These are phyloP conservation scores for Botryosphaeria dothidea DNA, from an alignment of 2,329 filamentous ascomycete genomes.

Conservation along the genomic window DNA sequence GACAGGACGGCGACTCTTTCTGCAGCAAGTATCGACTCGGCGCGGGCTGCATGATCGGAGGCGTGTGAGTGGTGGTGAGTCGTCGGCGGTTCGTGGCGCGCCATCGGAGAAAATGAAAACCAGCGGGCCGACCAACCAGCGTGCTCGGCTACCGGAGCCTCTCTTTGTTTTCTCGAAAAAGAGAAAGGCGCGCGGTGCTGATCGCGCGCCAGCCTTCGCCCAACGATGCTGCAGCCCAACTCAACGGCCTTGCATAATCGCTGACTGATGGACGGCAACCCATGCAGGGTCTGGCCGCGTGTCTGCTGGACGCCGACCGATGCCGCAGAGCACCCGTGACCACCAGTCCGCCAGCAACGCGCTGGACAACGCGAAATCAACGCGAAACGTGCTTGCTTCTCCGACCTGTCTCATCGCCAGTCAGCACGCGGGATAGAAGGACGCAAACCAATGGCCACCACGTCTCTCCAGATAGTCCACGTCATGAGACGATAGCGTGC, in stretches of 20 bases:
- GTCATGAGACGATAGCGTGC: not conserved
- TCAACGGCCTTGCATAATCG: slow-evolving; percentile 13
- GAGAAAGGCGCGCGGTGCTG: not conserved
- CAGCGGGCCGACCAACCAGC: not conserved
- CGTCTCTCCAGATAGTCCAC: slow-evolving; percentile 2
- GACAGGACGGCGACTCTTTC: not conserved
- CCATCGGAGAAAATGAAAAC: not conserved
- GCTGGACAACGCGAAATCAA: not conserved
- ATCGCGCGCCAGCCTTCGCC: not conserved
- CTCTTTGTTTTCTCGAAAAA: not conserved
- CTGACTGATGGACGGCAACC: not conserved
- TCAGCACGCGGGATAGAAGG: too few relatives aligned
- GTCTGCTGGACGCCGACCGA: too few relatives aligned
- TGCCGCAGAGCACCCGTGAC: not conserved
- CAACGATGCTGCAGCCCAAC: not conserved
- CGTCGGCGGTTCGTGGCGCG: not conserved
- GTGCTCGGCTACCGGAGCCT: not conserved
- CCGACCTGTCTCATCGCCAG: not conserved
- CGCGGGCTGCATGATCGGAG: not conserved
- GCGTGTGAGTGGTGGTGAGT: not conserved
- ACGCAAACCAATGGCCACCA: not conserved
- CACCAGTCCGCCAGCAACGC: not conserved
- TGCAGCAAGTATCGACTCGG: not conserved
- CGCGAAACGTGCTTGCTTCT: not conserved
- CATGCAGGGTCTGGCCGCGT: slow-evolving; percentile 4